Evolutionary conservation across 1,284 basidiomycete genomes (phyloP), one percentile per base, ranked within the genome.

Genomic region (Polyporus tsugae): DNA sequence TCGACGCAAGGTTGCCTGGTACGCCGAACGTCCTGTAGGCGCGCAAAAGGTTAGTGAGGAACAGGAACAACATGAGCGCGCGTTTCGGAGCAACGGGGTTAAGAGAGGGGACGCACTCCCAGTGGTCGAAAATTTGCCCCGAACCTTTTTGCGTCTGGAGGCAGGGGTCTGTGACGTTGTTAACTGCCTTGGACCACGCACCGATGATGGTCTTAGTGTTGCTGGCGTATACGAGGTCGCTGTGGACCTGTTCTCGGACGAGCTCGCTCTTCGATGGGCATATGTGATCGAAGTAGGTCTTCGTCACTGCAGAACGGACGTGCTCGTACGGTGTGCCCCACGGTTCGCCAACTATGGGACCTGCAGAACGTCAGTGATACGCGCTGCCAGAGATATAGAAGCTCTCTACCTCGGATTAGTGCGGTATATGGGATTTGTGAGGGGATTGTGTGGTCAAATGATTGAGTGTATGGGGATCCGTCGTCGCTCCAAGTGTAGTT

Each of bases 381-480:
- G 29, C 1, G 17, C 29, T 2, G 29, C 29, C 5, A 55, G 7
- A 19, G 11, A 10, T 2, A 13, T 29, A 42, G 11, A 13, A 41
- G 13, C 19, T 17, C 17, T 1, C 13, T 57, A 78, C 78, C 89
- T 0, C 84, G 82, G 22, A 91, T 79, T 66, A 90, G 85, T 0
- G 88, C 87, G 39, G 88, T 87, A 35, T 91, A 76, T 0, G 91
- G 91, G 46, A 91, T 85, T 4, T 82, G 81, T 0, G 86, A 81
- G 0, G 89, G 87, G 84, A 80, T 62, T 83, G 83, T 2, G 78
- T 75, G 69, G 81, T 83, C 15, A 82, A 87, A 70, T 53, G 73
- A 80, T 36, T 67, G 58, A 3, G 77, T 67, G 59, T 74, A 79
- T 22, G 70, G 67, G 2, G 68, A 67, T 4, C 68, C 64, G 36